These are phyloP conservation scores for Cercis canadensis DNA, from an alignment of 306 rosid species.

Conservation along the genomic window DNA sequence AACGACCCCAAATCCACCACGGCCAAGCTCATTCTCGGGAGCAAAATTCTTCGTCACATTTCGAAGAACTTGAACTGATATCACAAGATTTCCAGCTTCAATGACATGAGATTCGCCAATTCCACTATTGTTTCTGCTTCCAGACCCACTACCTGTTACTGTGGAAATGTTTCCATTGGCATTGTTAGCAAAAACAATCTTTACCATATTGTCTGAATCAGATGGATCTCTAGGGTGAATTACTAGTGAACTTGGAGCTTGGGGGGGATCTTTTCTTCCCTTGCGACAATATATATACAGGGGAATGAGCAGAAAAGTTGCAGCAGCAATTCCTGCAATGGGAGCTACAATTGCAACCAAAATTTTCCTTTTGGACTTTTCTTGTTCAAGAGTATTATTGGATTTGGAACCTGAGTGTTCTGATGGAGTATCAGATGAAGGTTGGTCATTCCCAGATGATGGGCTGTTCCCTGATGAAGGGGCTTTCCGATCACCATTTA, in stretches of 20 bases:
- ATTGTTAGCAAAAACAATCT: slow-evolving; percentile 70
- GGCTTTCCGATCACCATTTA: slow-evolving; percentile 9
- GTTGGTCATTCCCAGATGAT: slow-evolving; percentile 34
- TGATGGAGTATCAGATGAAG: slow-evolving; percentile 2
- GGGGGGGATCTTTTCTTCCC: slow-evolving; percentile 53
- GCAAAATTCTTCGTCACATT: slow-evolving; percentile 89
- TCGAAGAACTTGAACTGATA: slow-evolving; percentile 90
- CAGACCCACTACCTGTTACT: slow-evolving; percentile 62
- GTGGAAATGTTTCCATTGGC: slow-evolving; percentile 64
- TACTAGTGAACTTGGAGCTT: slow-evolving; percentile 71
- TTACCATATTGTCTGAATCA: slow-evolving; percentile 66
- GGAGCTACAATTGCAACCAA: slow-evolving; percentile 57
- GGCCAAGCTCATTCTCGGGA: slow-evolving; percentile 93
- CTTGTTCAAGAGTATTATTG: slow-evolving; percentile 14
- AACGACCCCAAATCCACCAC: slow-evolving; percentile 97
- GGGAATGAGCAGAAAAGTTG: slow-evolving; percentile 77
- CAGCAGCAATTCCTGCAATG: slow-evolving; percentile 71
- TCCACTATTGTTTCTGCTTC: slow-evolving; percentile 71
- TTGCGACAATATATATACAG: slow-evolving; percentile 62
- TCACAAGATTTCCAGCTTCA: slow-evolving; percentile 88
- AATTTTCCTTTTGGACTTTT: slow-evolving; percentile 39
- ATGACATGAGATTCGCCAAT: slow-evolving; percentile 76
- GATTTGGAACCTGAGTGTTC: slow-evolving; percentile 28
- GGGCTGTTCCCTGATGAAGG: slow-evolving; percentile 45
- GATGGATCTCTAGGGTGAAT: slow-evolving; percentile 93